Base-by-base conservation (phyloP, 306 rosid genomes). In the Dryas drummondii region DNA sequence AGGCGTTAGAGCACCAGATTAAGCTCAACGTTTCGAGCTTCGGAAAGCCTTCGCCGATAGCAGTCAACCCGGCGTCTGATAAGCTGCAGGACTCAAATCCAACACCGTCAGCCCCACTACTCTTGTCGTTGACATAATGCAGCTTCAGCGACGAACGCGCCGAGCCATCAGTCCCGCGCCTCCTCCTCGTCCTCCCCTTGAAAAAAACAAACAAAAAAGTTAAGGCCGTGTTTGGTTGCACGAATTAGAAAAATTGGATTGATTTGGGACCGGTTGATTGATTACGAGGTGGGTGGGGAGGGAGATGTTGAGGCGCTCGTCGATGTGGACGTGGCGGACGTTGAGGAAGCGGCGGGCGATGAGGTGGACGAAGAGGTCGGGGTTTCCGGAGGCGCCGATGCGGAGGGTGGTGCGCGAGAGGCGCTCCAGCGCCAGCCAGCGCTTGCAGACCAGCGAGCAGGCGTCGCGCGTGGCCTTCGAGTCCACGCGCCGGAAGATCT, bases 391-490 rank as follows among this genome's bases (percentile, higher is more conserved):
- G 48, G 99, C 93, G 61, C 96, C 87, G 86, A 94, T 82, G 1
- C 93, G 91, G 58, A 94, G 88, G 27, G 96, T 74, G 68, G 88
- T 42, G 27, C 97, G 96, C 55, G 91, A 75, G 79, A 86, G 84
- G 1, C 99, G 97, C 68, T 94, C 97, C 22, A 94, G 96, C 16
- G 83, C 77, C 75, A 85, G 93, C 99, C 99, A 94, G 0, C 97
- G 97, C 77, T 61, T 68, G 86, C 98, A 94, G 77, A 92, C 97
- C 70, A 94, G 93, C 8, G 99, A 94, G 77, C 92, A 87, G 12
- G 99, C 81, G 70, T 90, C 97, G 80, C 87, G 92, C 84, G 83
- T 81, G 15, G 84, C 78, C 80, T 92, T 92, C 14, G 96, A 90
- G 14, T 85, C 87, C 4, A 86, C 80, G 0, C 81, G 84, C 17